phyloP scores from a whole-genome alignment of 1,139 yeast genomes.

The Sugiyamaella xylanicola region DNA sequence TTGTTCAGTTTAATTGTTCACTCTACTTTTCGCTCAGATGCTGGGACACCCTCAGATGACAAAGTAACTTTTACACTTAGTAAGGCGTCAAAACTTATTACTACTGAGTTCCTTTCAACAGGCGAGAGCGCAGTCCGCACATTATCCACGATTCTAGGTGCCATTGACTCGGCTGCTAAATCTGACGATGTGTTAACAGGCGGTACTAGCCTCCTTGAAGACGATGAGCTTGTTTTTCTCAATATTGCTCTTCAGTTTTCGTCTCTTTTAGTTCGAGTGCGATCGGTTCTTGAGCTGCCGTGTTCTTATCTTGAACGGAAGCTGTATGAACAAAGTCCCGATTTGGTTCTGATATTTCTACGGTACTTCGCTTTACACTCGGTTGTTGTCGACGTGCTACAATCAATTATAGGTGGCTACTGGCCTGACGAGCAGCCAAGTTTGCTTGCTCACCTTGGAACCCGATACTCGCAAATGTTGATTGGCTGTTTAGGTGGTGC shows the following conservation, averaged over 20 bases:
- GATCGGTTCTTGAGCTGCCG: constrained; percentile 51
- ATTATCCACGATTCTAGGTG: constrained; percentile 56
- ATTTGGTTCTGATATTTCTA: constrained; percentile 62
- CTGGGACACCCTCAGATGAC: constrained; percentile 43
- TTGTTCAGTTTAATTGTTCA: constrained; percentile 59
- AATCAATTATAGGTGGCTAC: constrained; percentile 60
- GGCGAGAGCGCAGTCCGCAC: constrained; percentile 57
- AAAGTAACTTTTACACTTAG: constrained; percentile 56
- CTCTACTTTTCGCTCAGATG: constrained; percentile 61
- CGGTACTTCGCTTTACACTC: constrained; percentile 52
- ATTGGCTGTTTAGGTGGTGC: constrained; percentile 62
- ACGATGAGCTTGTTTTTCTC: constrained; percentile 40
- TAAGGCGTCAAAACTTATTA: constrained; percentile 52
- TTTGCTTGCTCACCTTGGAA: constrained; percentile 76
- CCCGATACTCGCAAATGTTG: constrained; percentile 59
- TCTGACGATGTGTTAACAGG: constrained; percentile 28
- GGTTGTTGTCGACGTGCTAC: constrained; percentile 58
- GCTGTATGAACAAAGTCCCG: constrained; percentile 59
- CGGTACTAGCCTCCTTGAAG: constrained; percentile 40
- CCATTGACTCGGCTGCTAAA: constrained; percentile 53
- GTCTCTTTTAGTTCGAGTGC: constrained; percentile 53
- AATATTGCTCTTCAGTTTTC: constrained; percentile 47
- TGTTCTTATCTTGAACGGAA: constrained; percentile 69
- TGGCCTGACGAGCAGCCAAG: constrained; percentile 73
- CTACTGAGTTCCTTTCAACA: constrained; percentile 59